A percentile compares a stretch with the other conserved stretches of the same genome.
Conservation (phyloP, 2,329 filamentous ascomycete genomes). For the Ceratocystis papillata region DNA sequence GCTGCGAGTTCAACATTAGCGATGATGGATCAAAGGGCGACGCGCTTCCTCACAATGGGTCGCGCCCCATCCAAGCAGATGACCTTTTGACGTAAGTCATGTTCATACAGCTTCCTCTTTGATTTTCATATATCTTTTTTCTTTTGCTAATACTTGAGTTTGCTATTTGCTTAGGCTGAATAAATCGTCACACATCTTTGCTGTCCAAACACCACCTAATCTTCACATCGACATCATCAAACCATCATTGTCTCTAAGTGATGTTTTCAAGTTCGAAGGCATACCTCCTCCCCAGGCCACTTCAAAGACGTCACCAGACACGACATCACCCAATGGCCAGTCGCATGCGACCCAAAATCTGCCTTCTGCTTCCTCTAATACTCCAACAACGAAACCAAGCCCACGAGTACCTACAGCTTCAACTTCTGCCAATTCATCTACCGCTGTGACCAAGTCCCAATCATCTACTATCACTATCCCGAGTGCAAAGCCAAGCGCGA, state of each 20-base stretch:
- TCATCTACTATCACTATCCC: neutral
- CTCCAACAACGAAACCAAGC: neutral
- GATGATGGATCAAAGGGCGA: constrained; percentile 22
- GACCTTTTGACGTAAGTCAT: constrained; percentile 24
- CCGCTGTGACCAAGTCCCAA: neutral
- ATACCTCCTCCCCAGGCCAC: neutral
- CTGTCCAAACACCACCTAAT: constrained; percentile 22
- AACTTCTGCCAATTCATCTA: neutral
- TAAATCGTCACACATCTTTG: constrained; percentile 22
- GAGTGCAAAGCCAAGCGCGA: constrained; percentile 2
- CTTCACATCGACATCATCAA: constrained; percentile 22
- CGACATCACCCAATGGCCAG: neutral
- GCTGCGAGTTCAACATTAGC: constrained; percentile 23
- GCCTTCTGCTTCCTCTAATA: neutral
- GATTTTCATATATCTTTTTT: neutral
- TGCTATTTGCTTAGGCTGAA: constrained; percentile 16
- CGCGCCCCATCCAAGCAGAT: constrained; percentile 23
- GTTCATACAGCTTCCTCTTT: neutral
- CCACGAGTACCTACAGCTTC: neutral
- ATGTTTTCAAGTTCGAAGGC: constrained; percentile 21
- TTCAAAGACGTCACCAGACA: neutral
- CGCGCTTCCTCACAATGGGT: constrained; percentile 24
- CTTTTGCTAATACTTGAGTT: neutral
- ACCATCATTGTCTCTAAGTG: constrained; percentile 17
- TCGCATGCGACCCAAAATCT: constrained; percentile 3